Percentiles rank a stretch among this genome's conserved stretches.
Evolutionary conservation across 805 yeast species (phyloP).

Genomic region (Myxozyma neotropica): DNA sequence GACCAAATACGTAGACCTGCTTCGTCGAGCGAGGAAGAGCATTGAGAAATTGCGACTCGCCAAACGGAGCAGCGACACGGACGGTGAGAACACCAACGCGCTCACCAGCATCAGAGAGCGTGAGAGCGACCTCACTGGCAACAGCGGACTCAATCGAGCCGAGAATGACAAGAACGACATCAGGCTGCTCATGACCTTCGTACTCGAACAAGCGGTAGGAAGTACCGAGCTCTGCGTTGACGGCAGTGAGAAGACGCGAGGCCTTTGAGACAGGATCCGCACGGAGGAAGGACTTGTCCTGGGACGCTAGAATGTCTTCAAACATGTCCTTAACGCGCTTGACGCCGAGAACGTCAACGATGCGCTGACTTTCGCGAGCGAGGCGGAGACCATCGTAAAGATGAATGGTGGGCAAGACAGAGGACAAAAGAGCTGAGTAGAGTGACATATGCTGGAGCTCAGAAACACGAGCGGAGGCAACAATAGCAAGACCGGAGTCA

Average conservation of each 20-base stretch:
- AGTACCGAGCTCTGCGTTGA: constrained; percentile 60
- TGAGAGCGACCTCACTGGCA: constrained; percentile 51
- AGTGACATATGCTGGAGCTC: constrained; percentile 72
- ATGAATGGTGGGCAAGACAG: constrained; percentile 62
- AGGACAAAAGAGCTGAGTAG: constrained; percentile 61
- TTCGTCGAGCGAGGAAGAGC: constrained; percentile 61
- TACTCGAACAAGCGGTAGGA: constrained; percentile 67
- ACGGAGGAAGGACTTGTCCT: constrained; percentile 19
- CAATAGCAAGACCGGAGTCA: constrained; percentile 63
- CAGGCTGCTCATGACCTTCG: constrained; percentile 62
- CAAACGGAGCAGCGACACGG: constrained; percentile 81
- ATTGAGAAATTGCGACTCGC: constrained; percentile 58
- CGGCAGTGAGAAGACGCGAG: constrained; percentile 45
- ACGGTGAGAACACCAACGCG: constrained; percentile 68
- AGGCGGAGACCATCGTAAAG: constrained; percentile 80
- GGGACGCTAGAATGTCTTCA: constrained; percentile 27
- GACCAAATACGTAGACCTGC: constrained; percentile 69
- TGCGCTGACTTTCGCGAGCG: constrained; percentile 51
- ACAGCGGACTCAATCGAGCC: constrained; percentile 69
- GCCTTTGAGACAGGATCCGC: constrained; percentile 31
- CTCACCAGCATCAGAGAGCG: constrained; percentile 42
- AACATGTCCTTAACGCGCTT: constrained; percentile 37
- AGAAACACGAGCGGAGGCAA: constrained; percentile 62
- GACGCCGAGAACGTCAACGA: constrained; percentile 42
- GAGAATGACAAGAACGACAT: constrained; percentile 77